Conservation (phyloP, 2,329 filamentous ascomycete genomes). For the Pyricularia grisea region DNA sequence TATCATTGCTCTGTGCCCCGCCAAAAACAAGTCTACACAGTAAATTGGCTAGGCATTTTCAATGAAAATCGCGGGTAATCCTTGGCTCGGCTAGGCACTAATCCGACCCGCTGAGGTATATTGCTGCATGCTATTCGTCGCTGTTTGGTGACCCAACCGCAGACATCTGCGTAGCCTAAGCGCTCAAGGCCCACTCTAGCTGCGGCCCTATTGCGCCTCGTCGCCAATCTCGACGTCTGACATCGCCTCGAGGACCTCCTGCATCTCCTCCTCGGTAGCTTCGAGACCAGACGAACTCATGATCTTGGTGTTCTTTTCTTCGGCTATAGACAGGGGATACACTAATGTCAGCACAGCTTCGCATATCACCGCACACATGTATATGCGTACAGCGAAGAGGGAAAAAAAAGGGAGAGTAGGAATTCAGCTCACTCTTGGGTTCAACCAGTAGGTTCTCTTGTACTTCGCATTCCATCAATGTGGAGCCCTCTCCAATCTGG, state of each 20-base stretch:
- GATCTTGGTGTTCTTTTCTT: slow-evolving; percentile 58
- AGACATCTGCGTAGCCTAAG: neutral
- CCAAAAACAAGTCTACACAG: neutral
- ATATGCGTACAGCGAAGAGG: slow-evolving; percentile 7
- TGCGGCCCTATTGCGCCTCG: neutral
- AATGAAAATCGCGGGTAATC: neutral
- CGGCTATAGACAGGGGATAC: slow-evolving; percentile 31
- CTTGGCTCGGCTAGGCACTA: neutral
- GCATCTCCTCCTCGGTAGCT: slow-evolving; percentile 52
- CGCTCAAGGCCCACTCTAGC: neutral
- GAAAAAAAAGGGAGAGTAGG: neutral
- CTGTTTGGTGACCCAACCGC: neutral
- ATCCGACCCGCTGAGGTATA: neutral
- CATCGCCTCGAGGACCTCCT: slow-evolving; percentile 36
- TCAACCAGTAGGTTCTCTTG: slow-evolving; percentile 84
- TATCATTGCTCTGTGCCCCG: neutral
- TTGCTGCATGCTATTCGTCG: neutral
- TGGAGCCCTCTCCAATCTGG: slow-evolving; percentile 70
- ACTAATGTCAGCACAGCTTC: slow-evolving; percentile 7
- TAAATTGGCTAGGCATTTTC: neutral
- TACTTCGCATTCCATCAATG: slow-evolving; percentile 84
- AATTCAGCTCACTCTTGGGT: slow-evolving; percentile 51
- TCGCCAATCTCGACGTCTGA: slow-evolving; percentile 1
- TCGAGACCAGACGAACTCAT: slow-evolving; percentile 60
- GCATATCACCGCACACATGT: neutral